phyloP scores from a whole-genome alignment of 2,329 filamentous ascomycete species.

The Cladosporium austrohemisphaericum region DNA sequence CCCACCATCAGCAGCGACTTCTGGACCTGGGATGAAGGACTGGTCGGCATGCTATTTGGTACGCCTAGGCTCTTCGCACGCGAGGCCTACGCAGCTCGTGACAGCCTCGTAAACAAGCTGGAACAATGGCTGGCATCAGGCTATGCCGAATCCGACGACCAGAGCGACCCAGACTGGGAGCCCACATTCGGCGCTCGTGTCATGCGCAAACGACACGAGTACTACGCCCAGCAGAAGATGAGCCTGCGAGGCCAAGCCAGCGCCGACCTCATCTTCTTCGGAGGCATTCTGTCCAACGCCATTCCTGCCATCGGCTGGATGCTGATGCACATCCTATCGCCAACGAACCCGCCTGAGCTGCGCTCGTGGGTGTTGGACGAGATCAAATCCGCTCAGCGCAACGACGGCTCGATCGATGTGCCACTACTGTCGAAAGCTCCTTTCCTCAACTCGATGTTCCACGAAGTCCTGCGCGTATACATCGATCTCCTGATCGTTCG shows the following conservation, averaged over 20 bases:
- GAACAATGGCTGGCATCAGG: constrained; percentile 18
- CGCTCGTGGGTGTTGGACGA: constrained; percentile 23
- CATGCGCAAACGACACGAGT: constrained; percentile 21
- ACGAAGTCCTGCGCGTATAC: constrained; percentile 29
- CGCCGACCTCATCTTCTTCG: constrained; percentile 26
- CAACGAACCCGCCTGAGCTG: constrained; percentile 18
- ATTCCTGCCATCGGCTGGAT: constrained; percentile 30
- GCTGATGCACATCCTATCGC: constrained; percentile 28
- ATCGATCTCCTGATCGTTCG: constrained; percentile 27
- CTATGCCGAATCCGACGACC: constrained; percentile 9
- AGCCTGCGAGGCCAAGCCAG: constrained; percentile 17
- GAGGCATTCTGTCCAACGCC: constrained; percentile 26
- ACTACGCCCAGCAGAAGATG: constrained; percentile 20
- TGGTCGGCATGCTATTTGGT: constrained; percentile 23
- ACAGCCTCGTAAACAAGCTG: constrained; percentile 18
- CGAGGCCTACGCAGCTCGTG: constrained; percentile 18
- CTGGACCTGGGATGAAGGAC: constrained; percentile 19
- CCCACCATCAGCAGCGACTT: constrained; percentile 29
- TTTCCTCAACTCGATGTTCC: constrained; percentile 29
- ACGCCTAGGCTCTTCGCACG: constrained; percentile 19
- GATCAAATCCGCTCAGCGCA: constrained; percentile 16
- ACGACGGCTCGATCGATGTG: constrained; percentile 23
- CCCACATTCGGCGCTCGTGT: constrained; percentile 22
- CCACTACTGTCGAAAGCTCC: constrained; percentile 22
- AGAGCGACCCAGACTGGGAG: constrained; percentile 18